Evolutionary conservation across 192 early-diverging fungal genomes (phyloP), one percentile per base, ranked within the genome.

Genomic region (Backusella luteola): DNA sequence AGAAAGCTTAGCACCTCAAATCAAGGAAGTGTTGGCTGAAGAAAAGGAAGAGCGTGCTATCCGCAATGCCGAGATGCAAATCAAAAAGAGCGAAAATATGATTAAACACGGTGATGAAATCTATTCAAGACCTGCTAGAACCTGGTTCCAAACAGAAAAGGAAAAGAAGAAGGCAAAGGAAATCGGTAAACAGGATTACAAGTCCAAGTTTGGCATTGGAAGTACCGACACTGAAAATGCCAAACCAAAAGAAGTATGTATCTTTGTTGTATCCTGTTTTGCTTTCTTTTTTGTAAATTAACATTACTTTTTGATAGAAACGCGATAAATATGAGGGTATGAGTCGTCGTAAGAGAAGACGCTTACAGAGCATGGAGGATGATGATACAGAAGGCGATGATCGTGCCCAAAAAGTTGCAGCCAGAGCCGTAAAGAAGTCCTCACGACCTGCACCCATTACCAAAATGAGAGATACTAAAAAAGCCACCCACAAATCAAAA

Each of bases 61-160:
- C 3, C 84, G 87, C 35, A 89, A 92, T 41, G 91, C 96, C 0
- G 98, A 99, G 69, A 99, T 98, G 97, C 90, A 98, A 78, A 77
- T 96, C 69, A 83, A 87, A 39, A 97, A 95, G 87, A 90, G 90
- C 34, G 80, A 93, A 56, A 99, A 99, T 79, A 83, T 98, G 77
- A 75, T 98, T 35, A 82, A 88, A 73, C 92, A 96, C 82, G 87
- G 90, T 76, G 86, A 91, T 32, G 98, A 99, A 79, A 98, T 99
- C 78, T 88, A 91, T 83, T 84, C 85, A 76, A 88, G 96, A 46
- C 98, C 98, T 32, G 93, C 91, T 38, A 90, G 92, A 86, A 96
- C 93, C 7, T 99, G 97, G 97, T 99, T 99, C 90, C 94, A 97
- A 82, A 85, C 91, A 8, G 84, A 90, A 29, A 87, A 89, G 70